Evolutionary conservation across 352 stramenopile species (phyloP).

Genomic region (Globisporangium viniferum): DNA sequence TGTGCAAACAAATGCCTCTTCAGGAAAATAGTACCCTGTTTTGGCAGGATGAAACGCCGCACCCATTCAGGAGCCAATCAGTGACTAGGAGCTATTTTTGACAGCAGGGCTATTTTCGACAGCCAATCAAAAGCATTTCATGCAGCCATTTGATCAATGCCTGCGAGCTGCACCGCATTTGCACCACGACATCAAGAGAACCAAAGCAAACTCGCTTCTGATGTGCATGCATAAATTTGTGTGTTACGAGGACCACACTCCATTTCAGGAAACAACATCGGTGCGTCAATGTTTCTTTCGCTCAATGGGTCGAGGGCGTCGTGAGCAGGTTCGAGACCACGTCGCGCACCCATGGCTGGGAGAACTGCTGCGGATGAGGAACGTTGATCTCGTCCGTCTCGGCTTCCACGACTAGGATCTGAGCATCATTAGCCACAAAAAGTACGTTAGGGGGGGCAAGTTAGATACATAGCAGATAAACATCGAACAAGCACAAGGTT

Average conservation of each 20-base stretch:
- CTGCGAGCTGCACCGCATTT: too few species aligned
- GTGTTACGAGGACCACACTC: background rate
- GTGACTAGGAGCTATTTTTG: background rate
- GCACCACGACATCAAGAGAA: too few species aligned
- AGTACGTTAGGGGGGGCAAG: background rate
- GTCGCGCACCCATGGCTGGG: slow-evolving; percentile 69
- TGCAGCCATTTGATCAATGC: too few species aligned
- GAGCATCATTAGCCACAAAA: background rate
- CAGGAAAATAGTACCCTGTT: background rate
- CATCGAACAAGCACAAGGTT: background rate
- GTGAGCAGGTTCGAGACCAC: slow-evolving; percentile 35
- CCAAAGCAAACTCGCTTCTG: background rate
- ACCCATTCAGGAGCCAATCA: background rate
- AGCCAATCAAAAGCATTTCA: slow-evolving; percentile 9
- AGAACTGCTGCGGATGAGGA: slow-evolving; percentile 58
- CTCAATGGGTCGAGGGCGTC: slow-evolving; percentile 18
- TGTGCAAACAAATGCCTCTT: background rate
- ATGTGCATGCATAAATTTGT: background rate
- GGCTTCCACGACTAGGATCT: slow-evolving; percentile 57
- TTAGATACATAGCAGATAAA: background rate
- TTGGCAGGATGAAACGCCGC: slow-evolving; percentile 2
- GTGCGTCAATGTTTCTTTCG: background rate
- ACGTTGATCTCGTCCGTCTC: slow-evolving; percentile 63
- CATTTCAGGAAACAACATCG: background rate
- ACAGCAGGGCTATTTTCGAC: too few species aligned